Evolutionary conservation across 2,329 filamentous ascomycete species (phyloP).

Genomic region (Talaromyces rugulosus): DNA sequence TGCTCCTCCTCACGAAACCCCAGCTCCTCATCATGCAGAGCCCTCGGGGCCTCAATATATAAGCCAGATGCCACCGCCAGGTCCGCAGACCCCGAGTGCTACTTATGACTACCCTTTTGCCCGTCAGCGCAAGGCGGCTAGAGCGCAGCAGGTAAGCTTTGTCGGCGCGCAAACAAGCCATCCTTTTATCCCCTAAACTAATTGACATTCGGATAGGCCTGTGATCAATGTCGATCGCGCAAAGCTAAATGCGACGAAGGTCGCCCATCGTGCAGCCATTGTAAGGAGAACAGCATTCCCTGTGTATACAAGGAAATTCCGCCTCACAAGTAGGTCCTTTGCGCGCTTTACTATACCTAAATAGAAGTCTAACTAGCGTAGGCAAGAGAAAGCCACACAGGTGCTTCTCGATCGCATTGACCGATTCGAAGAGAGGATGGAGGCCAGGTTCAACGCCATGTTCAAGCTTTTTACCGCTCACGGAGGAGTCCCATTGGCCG

Average conservation of each 20-base stretch:
- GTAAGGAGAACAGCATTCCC: conserved; percentile 75
- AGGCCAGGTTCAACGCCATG: background rate
- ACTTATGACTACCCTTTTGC: conserved; percentile 30
- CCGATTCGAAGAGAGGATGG: conserved; percentile 9
- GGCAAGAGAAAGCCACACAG: conserved; percentile 40
- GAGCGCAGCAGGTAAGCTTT: conserved; percentile 35
- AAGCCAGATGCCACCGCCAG: conserved; percentile 21
- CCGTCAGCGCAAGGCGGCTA: conserved; percentile 35
- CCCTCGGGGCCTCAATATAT: conserved; percentile 24
- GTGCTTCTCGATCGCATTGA: conserved; percentile 27
- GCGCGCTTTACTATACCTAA: background rate
- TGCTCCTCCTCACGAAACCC: conserved; percentile 25
- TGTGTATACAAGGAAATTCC: conserved; percentile 90
- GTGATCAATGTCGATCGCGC: conserved; percentile 79
- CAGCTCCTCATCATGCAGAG: conserved; percentile 24
- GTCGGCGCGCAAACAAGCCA: background rate
- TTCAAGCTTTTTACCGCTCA: background rate
- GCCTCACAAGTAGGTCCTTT: conserved; percentile 71
- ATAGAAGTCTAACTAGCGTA: conserved; percentile 12
- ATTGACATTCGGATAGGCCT: conserved; percentile 54
- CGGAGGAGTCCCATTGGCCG: background rate
- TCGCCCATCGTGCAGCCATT: conserved; percentile 75
- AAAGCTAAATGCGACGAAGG: conserved; percentile 92
- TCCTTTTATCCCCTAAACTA: conserved; percentile 6
- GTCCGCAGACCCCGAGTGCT: conserved; percentile 20